Conservation (phyloP, 2,329 filamentous ascomycete genomes). For the Endoconidiophora laricicola region DNA sequence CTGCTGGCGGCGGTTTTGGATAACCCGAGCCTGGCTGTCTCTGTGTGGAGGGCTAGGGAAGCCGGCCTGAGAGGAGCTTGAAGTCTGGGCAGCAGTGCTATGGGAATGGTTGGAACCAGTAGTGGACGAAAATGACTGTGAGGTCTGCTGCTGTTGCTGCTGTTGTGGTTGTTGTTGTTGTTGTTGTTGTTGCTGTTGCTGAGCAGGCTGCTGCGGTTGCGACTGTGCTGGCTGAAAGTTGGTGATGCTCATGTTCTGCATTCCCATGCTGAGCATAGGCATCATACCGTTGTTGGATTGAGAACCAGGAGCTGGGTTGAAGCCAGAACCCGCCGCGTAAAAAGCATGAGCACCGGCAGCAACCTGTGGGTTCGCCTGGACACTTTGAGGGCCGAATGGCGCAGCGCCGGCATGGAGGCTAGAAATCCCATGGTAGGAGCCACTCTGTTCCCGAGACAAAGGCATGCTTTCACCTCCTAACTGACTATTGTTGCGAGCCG, state of each 20-base stretch:
- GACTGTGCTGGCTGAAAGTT: slow-evolving; percentile 21
- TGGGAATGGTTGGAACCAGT: background rate
- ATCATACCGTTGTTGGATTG: slow-evolving; percentile 20
- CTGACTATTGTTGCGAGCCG: slow-evolving; percentile 6
- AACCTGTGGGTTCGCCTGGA: slow-evolving; percentile 11
- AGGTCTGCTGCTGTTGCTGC: background rate
- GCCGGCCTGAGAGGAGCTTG: background rate
- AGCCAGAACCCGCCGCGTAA: slow-evolving; percentile 19
- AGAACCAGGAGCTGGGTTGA: slow-evolving; percentile 17
- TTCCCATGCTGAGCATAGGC: slow-evolving; percentile 48
- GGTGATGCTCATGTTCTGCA: slow-evolving; percentile 31
- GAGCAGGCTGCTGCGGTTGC: slow-evolving; percentile 5
- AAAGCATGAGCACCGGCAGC: slow-evolving; percentile 18
- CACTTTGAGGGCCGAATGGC: slow-evolving; percentile 52
- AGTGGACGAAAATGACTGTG: slow-evolving; percentile 13
- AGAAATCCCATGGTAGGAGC: slow-evolving; percentile 16
- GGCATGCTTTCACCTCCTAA: slow-evolving; percentile 4
- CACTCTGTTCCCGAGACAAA: slow-evolving; percentile 5
- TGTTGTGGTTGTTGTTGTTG: background rate
- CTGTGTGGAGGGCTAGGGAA: slow-evolving; percentile 28
- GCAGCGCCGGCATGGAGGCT: slow-evolving; percentile 60
- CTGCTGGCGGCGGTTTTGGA: slow-evolving; percentile 57
- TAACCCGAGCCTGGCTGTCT: slow-evolving; percentile 61
- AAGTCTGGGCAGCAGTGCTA: slow-evolving; percentile 1
- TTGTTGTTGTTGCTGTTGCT: slow-evolving; percentile 14